A percentile compares a stretch with the other conserved stretches of the same genome.
Conservation (phyloP, 2,329 filamentous ascomycete genomes). For the Diaporthe humulicola region DNA sequence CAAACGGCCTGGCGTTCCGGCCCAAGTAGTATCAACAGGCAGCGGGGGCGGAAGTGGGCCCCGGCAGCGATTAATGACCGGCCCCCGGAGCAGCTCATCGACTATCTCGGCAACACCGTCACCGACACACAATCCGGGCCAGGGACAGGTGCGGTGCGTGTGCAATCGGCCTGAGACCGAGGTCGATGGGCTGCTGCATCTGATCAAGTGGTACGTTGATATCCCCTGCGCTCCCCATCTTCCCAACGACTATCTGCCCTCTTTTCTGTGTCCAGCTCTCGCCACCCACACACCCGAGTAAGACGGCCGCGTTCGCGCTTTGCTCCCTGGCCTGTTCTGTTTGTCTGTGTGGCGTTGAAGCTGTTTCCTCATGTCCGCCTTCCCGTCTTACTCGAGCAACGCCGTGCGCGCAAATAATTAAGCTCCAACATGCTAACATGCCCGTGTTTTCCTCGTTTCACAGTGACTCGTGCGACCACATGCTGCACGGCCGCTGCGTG, state of each 20-base stretch:
- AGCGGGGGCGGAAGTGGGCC: conserved; percentile 49
- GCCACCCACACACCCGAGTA: background rate
- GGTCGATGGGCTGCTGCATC: conserved; percentile 63
- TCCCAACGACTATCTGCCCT: background rate
- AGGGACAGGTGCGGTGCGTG: conserved; percentile 67
- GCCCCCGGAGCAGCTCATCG: conserved; percentile 47
- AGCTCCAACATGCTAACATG: conserved; percentile 32
- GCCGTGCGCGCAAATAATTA: background rate
- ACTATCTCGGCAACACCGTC: conserved; percentile 65
- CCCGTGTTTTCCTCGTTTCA: background rate
- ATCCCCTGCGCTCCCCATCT: background rate
- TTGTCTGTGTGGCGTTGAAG: background rate
- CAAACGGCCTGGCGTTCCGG: conserved; percentile 42
- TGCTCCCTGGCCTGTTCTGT: background rate
- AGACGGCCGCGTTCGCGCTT: background rate
- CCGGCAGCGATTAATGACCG: conserved; percentile 52
- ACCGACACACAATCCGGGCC: conserved; percentile 49
- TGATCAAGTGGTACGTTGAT: conserved; percentile 72
- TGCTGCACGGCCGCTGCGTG: conserved; percentile 74
- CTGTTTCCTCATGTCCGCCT: too few relatives aligned
- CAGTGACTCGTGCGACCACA: conserved; percentile 76
- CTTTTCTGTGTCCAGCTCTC: background rate
- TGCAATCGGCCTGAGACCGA: conserved; percentile 62
- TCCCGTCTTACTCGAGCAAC: background rate
- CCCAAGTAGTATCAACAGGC: conserved; percentile 32